A percentile compares a stretch with the other conserved stretches of the same genome.
Evolutionary conservation across 2,329 filamentous ascomycete genomes (phyloP).

Genomic region (Cladosporium sp.): DNA sequence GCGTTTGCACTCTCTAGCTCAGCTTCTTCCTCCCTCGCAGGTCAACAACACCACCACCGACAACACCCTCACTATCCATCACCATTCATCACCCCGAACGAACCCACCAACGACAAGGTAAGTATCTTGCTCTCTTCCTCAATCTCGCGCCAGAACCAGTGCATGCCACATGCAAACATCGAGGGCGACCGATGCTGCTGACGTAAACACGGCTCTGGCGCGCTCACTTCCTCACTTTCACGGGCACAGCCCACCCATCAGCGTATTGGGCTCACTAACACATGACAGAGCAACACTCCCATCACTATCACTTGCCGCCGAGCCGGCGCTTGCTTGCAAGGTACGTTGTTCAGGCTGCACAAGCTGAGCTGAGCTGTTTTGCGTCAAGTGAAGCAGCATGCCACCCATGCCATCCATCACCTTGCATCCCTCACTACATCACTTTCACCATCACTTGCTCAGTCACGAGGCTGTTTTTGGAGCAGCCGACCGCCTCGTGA

Average conservation of each 20-base stretch:
- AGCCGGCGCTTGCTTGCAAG: slow-evolving; percentile 2
- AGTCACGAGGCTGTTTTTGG: not conserved
- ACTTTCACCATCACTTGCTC: not conserved
- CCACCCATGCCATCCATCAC: not conserved
- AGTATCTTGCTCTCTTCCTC: not conserved
- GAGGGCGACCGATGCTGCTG: not conserved
- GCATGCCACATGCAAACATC: not conserved
- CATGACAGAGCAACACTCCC: not conserved
- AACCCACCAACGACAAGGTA: not conserved
- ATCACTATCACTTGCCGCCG: not conserved
- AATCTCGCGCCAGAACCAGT: not conserved
- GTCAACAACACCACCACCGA: not conserved
- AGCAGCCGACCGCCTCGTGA: not conserved
- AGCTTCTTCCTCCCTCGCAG: not conserved
- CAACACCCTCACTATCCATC: not conserved
- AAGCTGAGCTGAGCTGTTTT: not conserved
- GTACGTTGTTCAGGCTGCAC: not conserved
- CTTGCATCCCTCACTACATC: not conserved
- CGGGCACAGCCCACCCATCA: not conserved
- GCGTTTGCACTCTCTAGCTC: not conserved
- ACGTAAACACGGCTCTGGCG: not conserved
- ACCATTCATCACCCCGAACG: not conserved
- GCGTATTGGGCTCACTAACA: not conserved
- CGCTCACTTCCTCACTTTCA: not conserved
- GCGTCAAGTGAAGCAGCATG: not conserved